Evolutionary conservation across 2,329 filamentous ascomycete genomes (phyloP), one percentile per base, ranked within the genome.

Genomic region (Stagonosporopsis rhizophila): DNA sequence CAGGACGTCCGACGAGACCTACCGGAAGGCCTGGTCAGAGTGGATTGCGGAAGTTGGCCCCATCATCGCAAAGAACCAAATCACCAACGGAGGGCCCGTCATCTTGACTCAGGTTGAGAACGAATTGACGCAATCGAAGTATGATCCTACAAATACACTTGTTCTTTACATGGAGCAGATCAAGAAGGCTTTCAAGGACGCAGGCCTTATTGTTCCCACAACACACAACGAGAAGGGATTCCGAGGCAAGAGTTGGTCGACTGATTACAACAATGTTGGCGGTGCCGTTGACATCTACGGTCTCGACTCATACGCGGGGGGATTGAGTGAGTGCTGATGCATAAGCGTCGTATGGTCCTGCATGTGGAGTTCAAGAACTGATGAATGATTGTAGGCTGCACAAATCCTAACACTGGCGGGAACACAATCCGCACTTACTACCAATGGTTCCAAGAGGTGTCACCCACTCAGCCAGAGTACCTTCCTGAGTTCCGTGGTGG

Each of bases 371-470:
- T 30, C 12, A 30, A 25, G 23, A 30, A 30, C 28, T 30, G 12
- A 30, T 14, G 28, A 30, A 30, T 14, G 28, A 30, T 30, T 11
- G 12, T 30, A 30, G 28, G 28, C 28, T 85, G 83, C 64, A 82
- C 79, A 1, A 82, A 84, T 49, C 75, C 75, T 0, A 70, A 80
- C 40, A 71, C 74, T 6, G 82, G 81, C 1, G 85, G 83, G 62
- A 80, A 74, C 25, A 68, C 84, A 1, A 76, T 82, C 2, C 77
- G 82, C 23, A 83, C 77, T 5, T 86, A 85, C 61, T 81, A 82
- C 56, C 79, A 85, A 59, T 85, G 82, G 81, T 86, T 86, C 59
- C 76, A 79, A n/a, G 81, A 82, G 37, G 83, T 83, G 52, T 82
- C 82, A 0, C 80, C 72, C 44, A 83, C 82, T 1, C 83, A 85